A percentile compares a stretch with the other conserved stretches of the same genome.
These are phyloP conservation scores for Mucor circinelloides DNA, from an alignment of 371 early-diverging fungal species.

Conservation along the genomic window DNA sequence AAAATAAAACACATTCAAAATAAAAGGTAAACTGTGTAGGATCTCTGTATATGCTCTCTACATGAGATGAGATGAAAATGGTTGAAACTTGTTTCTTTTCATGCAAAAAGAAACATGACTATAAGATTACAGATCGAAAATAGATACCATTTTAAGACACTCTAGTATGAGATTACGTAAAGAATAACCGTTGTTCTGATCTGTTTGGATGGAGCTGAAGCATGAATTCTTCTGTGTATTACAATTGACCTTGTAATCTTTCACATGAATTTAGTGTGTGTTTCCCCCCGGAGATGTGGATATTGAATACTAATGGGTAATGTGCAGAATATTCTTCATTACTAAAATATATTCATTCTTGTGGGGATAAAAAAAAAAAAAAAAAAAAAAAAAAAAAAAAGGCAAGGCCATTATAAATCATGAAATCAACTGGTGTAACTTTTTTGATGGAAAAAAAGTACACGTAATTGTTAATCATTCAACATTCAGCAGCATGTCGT, in stretches of 20 bases:
- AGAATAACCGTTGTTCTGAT: neutral
- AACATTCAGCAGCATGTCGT: neutral
- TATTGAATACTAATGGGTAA: too few species aligned
- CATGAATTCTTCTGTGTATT: constrained; percentile 5
- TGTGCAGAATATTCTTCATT: neutral
- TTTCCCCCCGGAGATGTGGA: too few species aligned
- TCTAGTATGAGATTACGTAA: neutral
- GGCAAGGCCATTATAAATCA: neutral
- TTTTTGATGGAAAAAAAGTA: neutral
- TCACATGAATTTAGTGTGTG: neutral
- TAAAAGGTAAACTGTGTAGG: too few species aligned
- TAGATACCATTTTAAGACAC: neutral
- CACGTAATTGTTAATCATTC: neutral
- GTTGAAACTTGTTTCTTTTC: neutral
- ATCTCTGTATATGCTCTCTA: too few species aligned
- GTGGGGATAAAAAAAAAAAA: too few species aligned
- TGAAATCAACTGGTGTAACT: neutral
- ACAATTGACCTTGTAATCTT: neutral
- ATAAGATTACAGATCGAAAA: too few species aligned
- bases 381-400: too few species aligned
- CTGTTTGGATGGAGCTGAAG: neutral
- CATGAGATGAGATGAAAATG: neutral
- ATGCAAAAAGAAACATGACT: neutral
- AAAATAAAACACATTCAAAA: too few species aligned
- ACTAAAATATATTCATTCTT: neutral